Evolutionary conservation across 352 stramenopile genomes (phyloP).

Genomic region (Globisporangium rhizosaccharum): DNA sequence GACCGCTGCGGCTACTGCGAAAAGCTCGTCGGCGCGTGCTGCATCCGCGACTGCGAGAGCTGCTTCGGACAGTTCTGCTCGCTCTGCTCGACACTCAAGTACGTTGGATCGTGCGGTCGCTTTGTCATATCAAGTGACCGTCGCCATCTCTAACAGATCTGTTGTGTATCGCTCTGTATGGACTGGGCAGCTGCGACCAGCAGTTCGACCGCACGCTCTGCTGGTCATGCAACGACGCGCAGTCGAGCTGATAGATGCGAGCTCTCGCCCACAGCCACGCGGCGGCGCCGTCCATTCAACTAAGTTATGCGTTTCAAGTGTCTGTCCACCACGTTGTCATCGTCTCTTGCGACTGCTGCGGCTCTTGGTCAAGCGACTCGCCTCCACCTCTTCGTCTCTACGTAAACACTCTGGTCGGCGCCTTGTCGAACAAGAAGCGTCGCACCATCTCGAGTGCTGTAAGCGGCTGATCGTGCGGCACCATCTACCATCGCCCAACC

Average conservation of each 20-base stretch:
- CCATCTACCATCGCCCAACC: slow-evolving; percentile 41
- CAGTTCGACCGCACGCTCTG: slow-evolving; percentile 78
- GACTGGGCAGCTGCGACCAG: slow-evolving; percentile 46
- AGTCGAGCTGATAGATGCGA: slow-evolving; percentile 12
- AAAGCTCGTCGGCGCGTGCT: slow-evolving; percentile 50
- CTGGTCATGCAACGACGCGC: slow-evolving; percentile 59
- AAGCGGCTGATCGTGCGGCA: slow-evolving; percentile 62
- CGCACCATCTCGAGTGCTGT: slow-evolving; percentile 41
- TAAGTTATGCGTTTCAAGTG: slow-evolving; percentile 15
- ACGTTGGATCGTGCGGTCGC: slow-evolving; percentile 8
- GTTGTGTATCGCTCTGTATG: neutral
- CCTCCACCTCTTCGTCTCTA: slow-evolving; percentile 8
- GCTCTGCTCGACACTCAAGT: slow-evolving; percentile 83
- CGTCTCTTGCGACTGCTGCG: too few species aligned
- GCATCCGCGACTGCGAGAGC: slow-evolving; percentile 44
- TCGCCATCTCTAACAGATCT: neutral
- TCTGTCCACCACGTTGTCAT: neutral
- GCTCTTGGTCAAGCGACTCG: neutral
- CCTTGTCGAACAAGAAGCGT: slow-evolving; percentile 30
- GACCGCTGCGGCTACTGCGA: slow-evolving; percentile 64
- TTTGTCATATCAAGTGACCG: neutral
- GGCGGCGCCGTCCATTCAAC: neutral
- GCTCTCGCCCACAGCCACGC: neutral
- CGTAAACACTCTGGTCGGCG: slow-evolving; percentile 26
- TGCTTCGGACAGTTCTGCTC: slow-evolving; percentile 61